A percentile compares a stretch with the other conserved stretches of the same genome.
These are phyloP conservation scores for Piper longum DNA, from an alignment of 164 flowering plant species.

Conservation along the genomic window DNA sequence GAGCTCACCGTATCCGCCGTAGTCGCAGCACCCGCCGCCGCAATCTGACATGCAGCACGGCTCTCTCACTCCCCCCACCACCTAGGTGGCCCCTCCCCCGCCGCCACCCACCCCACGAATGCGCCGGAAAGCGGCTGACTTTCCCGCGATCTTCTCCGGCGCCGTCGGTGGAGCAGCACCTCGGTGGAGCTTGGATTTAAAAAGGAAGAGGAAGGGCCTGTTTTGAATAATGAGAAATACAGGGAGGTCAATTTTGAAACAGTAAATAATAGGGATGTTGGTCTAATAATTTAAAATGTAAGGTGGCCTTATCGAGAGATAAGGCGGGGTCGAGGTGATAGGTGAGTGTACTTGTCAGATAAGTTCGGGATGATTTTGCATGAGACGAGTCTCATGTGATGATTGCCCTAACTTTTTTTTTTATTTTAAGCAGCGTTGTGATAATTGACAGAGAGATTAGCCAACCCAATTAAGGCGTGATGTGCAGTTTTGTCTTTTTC, in stretches of 20 bases:
- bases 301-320: not conserved
- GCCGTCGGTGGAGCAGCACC: no score
- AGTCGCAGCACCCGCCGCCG: slow-evolving; percentile 32
- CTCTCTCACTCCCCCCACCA: slow-evolving; percentile 4
- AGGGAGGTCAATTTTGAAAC: not conserved
- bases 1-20: slow-evolving; percentile 66
- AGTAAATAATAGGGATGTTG: not conserved
- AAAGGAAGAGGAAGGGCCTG: not conserved
- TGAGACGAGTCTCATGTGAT: not conserved
- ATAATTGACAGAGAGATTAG: no score
- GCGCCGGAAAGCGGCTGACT: no score
- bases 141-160: no score
- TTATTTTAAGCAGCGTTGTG: no score
- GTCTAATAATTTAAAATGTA: not conserved
- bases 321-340: not conserved
- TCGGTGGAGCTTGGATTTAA: no score
- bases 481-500: no score
- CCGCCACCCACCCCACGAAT: not conserved
- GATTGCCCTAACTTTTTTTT: no score
- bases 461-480: no score
- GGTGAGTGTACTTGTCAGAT: not conserved
- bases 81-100: slow-evolving; percentile 3
- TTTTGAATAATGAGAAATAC: not conserved
- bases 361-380: not conserved
- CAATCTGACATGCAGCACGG: slow-evolving; percentile 77